Base-by-base conservation (phyloP, 2,329 filamentous ascomycete genomes). In the Zasmidium citrigriseum region DNA sequence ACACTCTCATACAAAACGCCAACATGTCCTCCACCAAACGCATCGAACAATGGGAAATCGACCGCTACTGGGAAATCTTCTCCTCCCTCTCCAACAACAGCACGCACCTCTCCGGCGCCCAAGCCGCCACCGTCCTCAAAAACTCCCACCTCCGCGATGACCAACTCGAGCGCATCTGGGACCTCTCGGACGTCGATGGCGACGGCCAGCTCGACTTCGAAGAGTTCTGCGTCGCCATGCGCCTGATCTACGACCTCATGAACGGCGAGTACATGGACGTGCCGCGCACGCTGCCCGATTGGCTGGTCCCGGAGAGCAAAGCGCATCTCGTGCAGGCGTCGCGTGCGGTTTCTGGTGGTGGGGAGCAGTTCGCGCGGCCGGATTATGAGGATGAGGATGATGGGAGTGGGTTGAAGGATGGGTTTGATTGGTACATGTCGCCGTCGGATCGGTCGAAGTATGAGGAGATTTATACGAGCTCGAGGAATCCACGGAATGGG, bases 371-470 rank as follows among this genome's bases (percentile, higher is more conserved):
- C 74, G 93, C 96, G 75, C 84, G 86, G 62, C 86, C 96, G 59
- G 89, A 92, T 67, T 89, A 81, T 49, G 83, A 96, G 60, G 90
- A 82, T 48, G 83, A 96, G 60, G 86, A 88, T 64, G 93, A 96
- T 67, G 86, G 88, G 3, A 86, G 87, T 1, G 92, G 92, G 0
- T 81, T 99, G 62, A 96, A 96, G 74, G 92, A 97, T 76, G 93
- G 93, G 12, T 99, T 99, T 75, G 95, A 99, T 75, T 99, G 95
- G 95, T 99, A 99, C 79, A 99, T 99, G 91, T 92, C 87, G 60
- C 95, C 95, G 0, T 77, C 81, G 25, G 93, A 99, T 78, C 96
- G 96, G 78, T 73, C 86, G 64, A 98, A 97, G 77, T 99, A 99
- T 78, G 92, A 97, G 76, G 91, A 93, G 68, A 99, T 99, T 76